These are phyloP conservation scores for Aspergillus bridgeri DNA, from an alignment of 495 filamentous ascomycete genomes.

Conservation along the genomic window DNA sequence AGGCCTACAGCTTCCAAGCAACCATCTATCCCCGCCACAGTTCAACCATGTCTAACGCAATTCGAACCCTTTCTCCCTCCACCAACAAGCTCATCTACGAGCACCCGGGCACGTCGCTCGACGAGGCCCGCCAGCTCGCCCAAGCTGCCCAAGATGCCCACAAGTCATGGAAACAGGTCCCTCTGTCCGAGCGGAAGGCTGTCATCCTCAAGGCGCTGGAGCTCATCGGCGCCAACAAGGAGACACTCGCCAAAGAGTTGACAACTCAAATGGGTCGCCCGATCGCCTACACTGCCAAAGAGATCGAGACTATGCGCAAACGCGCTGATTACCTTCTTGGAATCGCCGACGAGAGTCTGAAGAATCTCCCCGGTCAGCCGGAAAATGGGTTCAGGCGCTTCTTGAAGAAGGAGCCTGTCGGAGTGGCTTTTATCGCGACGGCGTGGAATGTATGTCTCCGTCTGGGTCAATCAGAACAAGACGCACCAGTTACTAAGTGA, in stretches of 20 bases:
- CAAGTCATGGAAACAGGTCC: constrained; percentile 58
- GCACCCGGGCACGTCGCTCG: constrained; percentile 67
- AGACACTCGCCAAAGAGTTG: constrained; percentile 77
- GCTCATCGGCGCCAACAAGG: constrained; percentile 61
- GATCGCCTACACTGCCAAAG: constrained; percentile 77
- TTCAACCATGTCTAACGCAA: constrained; percentile 68
- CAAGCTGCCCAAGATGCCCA: constrained; percentile 68
- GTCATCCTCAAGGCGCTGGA: constrained; percentile 77
- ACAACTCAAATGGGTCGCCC: constrained; percentile 94
- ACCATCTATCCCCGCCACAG: not conserved
- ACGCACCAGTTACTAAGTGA: constrained; percentile 1
- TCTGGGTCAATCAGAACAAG: constrained; percentile 1
- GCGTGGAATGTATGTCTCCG: constrained; percentile 80
- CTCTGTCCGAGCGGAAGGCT: constrained; percentile 65
- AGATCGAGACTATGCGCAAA: constrained; percentile 79
- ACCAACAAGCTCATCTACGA: constrained; percentile 79
- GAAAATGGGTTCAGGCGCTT: constrained; percentile 85
- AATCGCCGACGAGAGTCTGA: constrained; percentile 66
- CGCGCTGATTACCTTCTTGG: constrained; percentile 81
- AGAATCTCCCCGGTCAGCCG: constrained; percentile 65
- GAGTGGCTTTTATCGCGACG: constrained; percentile 80
- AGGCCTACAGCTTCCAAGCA: not conserved
- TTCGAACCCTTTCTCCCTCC: constrained; percentile 85
- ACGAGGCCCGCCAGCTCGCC: constrained; percentile 65
- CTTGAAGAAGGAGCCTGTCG: constrained; percentile 82